Conservation (phyloP, 108 stramenopile species). For the Epithemia pelagica region DNA sequence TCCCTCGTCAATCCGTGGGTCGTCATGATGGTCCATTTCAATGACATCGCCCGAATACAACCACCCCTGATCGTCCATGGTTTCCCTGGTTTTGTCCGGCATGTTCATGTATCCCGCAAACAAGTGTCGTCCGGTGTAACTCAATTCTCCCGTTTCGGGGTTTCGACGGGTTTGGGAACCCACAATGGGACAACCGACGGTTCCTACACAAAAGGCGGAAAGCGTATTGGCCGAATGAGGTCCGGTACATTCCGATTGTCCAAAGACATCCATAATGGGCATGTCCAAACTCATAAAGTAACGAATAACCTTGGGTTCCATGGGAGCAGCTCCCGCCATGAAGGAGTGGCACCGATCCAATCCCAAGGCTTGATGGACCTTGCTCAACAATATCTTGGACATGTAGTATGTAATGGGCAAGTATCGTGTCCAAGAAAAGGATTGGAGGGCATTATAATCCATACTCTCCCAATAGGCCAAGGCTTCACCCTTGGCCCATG, state of each 20-base stretch:
- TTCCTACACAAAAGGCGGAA: conserved; percentile 31
- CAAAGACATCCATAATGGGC: conserved; percentile 54
- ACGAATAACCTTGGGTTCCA: conserved; percentile 42
- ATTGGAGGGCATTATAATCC: conserved; percentile 10
- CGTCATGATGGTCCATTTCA: conserved; percentile 8
- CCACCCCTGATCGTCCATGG: conserved; percentile 63
- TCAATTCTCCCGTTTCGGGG: conserved; percentile 39
- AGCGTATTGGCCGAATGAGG: conserved; percentile 43
- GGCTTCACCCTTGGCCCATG: conserved; percentile 55
- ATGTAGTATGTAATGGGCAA: conserved; percentile 11
- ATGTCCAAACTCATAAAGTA: conserved; percentile 70
- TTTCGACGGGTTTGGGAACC: conserved; percentile 26
- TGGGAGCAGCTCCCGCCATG: conserved; percentile 62
- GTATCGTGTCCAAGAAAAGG: no score
- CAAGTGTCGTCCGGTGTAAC: conserved; percentile 51
- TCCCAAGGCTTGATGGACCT: conserved; percentile 47
- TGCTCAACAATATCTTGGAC: conserved; percentile 27
- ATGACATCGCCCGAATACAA: conserved; percentile 42
- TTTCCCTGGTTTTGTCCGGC: conserved; percentile 48
- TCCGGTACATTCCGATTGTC: conserved; percentile 70
- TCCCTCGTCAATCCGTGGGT: conserved; percentile 4
- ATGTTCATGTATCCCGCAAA: conserved; percentile 74
- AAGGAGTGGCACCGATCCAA: conserved; percentile 36
- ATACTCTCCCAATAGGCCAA: conserved; percentile 8
- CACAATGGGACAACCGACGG: conserved; percentile 21